phyloP scores from a whole-genome alignment of 2,329 filamentous ascomycete genomes.

The Diaporthe aspalathi region DNA sequence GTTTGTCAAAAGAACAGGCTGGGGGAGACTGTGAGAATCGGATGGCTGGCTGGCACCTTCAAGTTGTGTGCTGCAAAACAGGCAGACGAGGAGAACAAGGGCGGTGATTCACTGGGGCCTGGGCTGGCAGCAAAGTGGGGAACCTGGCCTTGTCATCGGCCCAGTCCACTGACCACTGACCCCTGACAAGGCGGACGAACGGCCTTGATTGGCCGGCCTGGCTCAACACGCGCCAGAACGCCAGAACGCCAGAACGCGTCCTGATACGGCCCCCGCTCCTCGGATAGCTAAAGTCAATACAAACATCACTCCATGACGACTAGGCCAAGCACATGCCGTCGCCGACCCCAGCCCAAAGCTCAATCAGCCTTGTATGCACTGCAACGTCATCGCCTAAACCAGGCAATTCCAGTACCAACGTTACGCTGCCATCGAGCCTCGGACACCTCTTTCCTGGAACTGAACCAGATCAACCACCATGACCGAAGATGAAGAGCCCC shows the following conservation, averaged over 20 bases:
- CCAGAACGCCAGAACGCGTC: background rate
- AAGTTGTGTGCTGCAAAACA: background rate
- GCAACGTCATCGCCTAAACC: conserved; percentile 31
- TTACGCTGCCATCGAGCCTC: background rate
- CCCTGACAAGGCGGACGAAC: background rate
- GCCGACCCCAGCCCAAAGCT: background rate
- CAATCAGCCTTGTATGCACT: conserved; percentile 12
- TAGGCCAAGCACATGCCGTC: background rate
- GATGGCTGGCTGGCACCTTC: background rate
- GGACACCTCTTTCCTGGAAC: background rate
- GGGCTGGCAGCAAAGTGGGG: conserved; percentile 11
- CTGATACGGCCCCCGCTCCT: background rate
- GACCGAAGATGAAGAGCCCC: conserved; percentile 58
- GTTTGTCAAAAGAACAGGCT: background rate
- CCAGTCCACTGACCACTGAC: background rate
- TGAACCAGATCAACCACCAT: conserved; percentile 27
- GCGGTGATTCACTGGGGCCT: background rate
- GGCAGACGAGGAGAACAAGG: background rate
- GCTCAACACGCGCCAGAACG: no score
- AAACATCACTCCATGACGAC: background rate
- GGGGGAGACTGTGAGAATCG: background rate
- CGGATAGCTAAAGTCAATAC: conserved; percentile 19
- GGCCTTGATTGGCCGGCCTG: background rate
- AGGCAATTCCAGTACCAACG: conserved; percentile 6
- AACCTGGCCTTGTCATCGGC: background rate